Conservation (phyloP, 164 flowering plant species). For the Aristolochia californica region DNA sequence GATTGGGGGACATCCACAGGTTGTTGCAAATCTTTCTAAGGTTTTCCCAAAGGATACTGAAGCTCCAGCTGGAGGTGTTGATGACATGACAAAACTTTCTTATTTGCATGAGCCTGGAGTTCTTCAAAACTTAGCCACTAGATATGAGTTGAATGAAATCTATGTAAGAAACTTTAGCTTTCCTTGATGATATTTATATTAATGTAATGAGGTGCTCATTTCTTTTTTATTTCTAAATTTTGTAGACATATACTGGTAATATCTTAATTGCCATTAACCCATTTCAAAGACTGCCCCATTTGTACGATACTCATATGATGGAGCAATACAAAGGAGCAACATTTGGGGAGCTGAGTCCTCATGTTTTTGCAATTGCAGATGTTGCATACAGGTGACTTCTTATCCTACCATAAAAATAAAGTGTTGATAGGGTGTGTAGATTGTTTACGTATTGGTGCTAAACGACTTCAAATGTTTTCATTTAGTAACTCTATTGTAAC, state of each 20-base stretch:
- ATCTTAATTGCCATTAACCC: conserved; percentile 95
- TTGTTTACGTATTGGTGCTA: no score
- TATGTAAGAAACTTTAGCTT: conserved; percentile 47
- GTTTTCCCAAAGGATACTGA: conserved; percentile 91
- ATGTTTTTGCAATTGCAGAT: conserved; percentile 97
- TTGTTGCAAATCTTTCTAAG: conserved; percentile 58
- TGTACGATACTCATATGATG: conserved; percentile 99
- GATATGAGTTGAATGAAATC: conserved; percentile 98
- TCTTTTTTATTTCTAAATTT: conserved; percentile 5
- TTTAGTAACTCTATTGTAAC: no score
- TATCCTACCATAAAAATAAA: neutral
- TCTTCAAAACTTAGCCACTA: conserved; percentile 68
- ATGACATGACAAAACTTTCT: conserved; percentile 99
- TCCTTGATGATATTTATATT: neutral
- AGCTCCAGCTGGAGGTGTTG: conserved; percentile 96
- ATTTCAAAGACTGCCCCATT: conserved; percentile 95
- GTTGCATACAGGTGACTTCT: conserved; percentile 78
- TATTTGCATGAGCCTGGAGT: conserved; percentile 99
- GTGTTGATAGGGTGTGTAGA: no score
- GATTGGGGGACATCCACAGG: conserved; percentile 29
- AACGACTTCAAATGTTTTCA: no score
- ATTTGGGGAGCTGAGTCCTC: conserved; percentile 97
- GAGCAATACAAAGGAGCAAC: conserved; percentile 92
- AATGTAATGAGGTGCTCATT: no score
- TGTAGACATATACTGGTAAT: conserved; percentile 95